These are phyloP conservation scores for Bacterosira constricta DNA, from an alignment of 108 stramenopile genomes.

Conservation along the genomic window DNA sequence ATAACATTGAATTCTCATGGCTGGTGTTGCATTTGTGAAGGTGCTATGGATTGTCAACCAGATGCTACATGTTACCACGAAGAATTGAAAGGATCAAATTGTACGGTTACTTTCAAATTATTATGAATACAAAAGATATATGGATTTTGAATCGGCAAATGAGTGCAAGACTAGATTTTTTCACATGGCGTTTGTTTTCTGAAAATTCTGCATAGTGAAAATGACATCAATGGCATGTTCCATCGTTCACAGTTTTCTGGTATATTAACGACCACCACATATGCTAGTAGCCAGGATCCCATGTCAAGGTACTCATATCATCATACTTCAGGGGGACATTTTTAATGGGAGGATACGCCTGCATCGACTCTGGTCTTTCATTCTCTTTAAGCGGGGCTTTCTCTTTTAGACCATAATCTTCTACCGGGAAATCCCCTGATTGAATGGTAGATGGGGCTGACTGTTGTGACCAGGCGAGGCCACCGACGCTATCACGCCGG, in stretches of 20 bases:
- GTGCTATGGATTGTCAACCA: no score
- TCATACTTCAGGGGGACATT: constrained; percentile 1
- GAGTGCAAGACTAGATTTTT: no score
- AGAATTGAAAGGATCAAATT: no score
- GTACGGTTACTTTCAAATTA: no score
- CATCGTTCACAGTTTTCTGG: no score
- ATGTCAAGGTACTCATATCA: constrained; percentile 9
- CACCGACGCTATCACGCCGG: background rate
- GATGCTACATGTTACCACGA: no score
- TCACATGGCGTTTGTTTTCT: no score
- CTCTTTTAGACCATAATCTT: background rate
- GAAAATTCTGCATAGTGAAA: no score
- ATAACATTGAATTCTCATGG: background rate
- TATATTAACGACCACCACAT: no score
- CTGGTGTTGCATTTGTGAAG: background rate
- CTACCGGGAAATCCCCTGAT: background rate
- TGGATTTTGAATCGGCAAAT: no score
- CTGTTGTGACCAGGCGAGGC: background rate
- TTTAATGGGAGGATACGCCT: background rate
- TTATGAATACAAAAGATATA: no score
- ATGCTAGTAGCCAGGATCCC: constrained; percentile 17
- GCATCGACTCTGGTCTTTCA: background rate
- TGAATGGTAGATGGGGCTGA: background rate
- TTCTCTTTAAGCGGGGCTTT: background rate
- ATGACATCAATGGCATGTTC: no score